These are phyloP conservation scores for Holtermanniella nyarrowii DNA, from an alignment of 768 basidiomycete species.

Conservation along the genomic window DNA sequence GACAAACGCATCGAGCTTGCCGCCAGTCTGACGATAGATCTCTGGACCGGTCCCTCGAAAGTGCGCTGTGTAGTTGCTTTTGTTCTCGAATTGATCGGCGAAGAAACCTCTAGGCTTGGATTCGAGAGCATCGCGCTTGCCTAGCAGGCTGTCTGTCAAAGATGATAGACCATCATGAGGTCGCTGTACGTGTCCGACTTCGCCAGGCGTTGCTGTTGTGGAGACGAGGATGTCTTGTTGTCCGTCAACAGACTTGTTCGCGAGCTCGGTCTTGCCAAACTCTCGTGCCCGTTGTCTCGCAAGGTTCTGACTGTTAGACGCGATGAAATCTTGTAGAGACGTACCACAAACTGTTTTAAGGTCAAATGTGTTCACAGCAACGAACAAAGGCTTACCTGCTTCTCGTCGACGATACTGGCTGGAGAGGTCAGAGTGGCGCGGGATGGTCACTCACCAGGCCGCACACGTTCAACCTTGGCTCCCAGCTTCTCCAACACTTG, in stretches of 20 bases:
- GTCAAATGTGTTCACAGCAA: background rate
- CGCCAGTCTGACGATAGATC: conserved; percentile 86
- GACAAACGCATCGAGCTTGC: conserved; percentile 70
- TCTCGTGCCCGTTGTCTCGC: conserved; percentile 66
- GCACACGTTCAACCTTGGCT: conserved; percentile 64
- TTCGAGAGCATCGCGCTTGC: conserved; percentile 15
- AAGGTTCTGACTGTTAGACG: conserved; percentile 55
- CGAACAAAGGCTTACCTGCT: conserved; percentile 54
- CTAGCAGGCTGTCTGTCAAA: background rate
- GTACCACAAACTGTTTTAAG: conserved; percentile 53
- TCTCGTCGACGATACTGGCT: conserved; percentile 92
- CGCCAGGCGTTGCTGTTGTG: conserved; percentile 46
- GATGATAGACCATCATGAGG: background rate
- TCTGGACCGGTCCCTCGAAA: conserved; percentile 84
- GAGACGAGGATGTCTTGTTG: conserved; percentile 27
- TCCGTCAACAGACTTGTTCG: conserved; percentile 18
- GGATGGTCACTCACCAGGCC: conserved; percentile 22
- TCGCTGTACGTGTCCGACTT: conserved; percentile 40
- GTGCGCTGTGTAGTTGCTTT: conserved; percentile 82
- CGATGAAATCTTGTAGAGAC: conserved; percentile 26
- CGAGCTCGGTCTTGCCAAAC: conserved; percentile 51
- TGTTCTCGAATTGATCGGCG: conserved; percentile 96
- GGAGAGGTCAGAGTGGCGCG: too few species aligned
- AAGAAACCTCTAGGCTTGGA: conserved; percentile 62
- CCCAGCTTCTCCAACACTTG: conserved; percentile 72